A percentile compares a stretch with the other conserved stretches of the same genome.
These are phyloP conservation scores for Candida morakotiae DNA, from an alignment of 805 yeast genomes.

Conservation along the genomic window DNA sequence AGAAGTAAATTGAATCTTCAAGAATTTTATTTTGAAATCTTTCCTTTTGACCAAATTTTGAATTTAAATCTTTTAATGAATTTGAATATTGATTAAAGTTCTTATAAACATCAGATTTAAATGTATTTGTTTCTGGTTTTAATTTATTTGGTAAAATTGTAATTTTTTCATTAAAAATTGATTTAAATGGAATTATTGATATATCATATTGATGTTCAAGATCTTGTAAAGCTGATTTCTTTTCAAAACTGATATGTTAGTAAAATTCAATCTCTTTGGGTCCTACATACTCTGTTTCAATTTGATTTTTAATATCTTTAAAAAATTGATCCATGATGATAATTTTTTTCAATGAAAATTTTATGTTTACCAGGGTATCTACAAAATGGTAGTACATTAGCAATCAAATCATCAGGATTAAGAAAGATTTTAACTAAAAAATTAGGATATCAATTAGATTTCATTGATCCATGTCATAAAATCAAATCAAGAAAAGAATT, in stretches of 20 bases:
- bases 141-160: conserved; percentile 3
- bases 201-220: conserved; percentile 9
- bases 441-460: conserved; percentile 23
- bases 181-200: conserved; percentile 4
- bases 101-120: neutral
- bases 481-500: conserved; percentile 22
- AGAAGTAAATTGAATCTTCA: conserved; percentile 18
- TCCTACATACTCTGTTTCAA: conserved; percentile 11
- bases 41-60: conserved; percentile 15
- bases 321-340: conserved; percentile 6
- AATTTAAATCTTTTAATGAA: conserved; percentile 8
- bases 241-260: conserved; percentile 2
- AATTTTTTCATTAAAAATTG: conserved; percentile 3
- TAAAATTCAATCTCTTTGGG: neutral
- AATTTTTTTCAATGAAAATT: conserved; percentile 7
- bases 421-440: conserved; percentile 25
- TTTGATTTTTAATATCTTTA: conserved; percentile 7
- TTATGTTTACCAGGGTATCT: conserved; percentile 33
- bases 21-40: conserved; percentile 13
- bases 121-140: neutral
- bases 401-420: conserved; percentile 30
- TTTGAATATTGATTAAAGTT: neutral
- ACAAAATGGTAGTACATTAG: conserved; percentile 30
- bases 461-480: conserved; percentile 29
- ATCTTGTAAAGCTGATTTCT: conserved; percentile 7